Evolutionary conservation across 192 early-diverging fungal species (phyloP).

Genomic region (Podochytrium sp.): DNA sequence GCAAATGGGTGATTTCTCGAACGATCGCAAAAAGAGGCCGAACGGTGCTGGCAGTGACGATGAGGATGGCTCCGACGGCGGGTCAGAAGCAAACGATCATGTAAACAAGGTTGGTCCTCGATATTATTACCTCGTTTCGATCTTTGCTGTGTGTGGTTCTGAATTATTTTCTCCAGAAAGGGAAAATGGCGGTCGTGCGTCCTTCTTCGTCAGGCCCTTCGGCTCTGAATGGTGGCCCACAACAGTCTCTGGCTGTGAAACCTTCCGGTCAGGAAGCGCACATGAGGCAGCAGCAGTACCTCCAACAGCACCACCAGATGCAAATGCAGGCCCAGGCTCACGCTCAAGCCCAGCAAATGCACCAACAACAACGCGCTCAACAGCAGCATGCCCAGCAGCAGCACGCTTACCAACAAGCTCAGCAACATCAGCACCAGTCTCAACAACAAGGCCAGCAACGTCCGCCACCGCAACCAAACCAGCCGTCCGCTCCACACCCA

Average conservation of each 20-base stretch:
- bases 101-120: background rate
- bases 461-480: background rate
- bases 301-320: too few species aligned
- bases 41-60: conserved; percentile 12
- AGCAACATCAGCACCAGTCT: conserved; percentile 1
- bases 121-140: background rate
- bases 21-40: conserved; percentile 1
- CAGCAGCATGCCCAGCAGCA: background rate
- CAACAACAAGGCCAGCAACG: conserved; percentile 3
- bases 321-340: too few species aligned
- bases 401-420: background rate
- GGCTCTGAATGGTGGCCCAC: too few species aligned
- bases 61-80: conserved; percentile 22
- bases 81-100: conserved; percentile 19
- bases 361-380: conserved; percentile 4
- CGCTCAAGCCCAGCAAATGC: conserved; percentile 1
- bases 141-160: too few species aligned
- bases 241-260: too few species aligned
- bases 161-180: background rate
- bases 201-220: background rate
- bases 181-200: background rate
- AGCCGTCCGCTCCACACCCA: background rate
- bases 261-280: too few species aligned
- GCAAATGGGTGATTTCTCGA: background rate
- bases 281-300: too few species aligned